phyloP scores from a whole-genome alignment of 2,329 filamentous ascomycete species.

The Talaromyces rugulosus region DNA sequence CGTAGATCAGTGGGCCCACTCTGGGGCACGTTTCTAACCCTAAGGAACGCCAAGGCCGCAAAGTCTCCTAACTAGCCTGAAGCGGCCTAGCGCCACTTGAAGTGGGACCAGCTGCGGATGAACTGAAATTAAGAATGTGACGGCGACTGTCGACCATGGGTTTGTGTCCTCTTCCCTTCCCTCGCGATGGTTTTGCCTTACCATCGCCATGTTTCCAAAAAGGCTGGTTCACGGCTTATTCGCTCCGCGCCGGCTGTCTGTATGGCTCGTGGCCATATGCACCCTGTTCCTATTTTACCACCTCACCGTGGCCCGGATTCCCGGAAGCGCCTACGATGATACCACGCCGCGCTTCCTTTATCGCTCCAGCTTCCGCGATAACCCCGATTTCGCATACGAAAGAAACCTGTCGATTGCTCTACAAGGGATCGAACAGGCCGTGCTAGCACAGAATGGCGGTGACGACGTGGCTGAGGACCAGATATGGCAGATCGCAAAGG shows the following conservation, averaged over 20 bases:
- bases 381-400: conserved; percentile 27
- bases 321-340: conserved; percentile 7
- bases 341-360: conserved; percentile 24
- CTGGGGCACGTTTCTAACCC: too few species aligned
- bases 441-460: conserved; percentile 11
- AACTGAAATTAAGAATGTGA: not conserved
- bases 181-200: not conserved
- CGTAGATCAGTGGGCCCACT: not conserved
- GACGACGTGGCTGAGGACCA: conserved; percentile 15
- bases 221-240: not conserved
- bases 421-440: conserved; percentile 18
- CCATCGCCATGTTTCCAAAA: not conserved
- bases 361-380: conserved; percentile 23
- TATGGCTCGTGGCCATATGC: not conserved
- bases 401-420: conserved; percentile 19
- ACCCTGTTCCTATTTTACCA: conserved; percentile 1
- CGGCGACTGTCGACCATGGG: not conserved
- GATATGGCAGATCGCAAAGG: conserved; percentile 31
- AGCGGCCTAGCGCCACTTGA: not conserved
- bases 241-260: not conserved
- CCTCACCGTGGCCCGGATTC: not conserved
- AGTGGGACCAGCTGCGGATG: not conserved
- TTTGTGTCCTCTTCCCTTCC: not conserved
- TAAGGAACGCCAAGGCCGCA: not conserved
- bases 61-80: not conserved